These are phyloP conservation scores for Moesziomyces antarcticus DNA, from an alignment of 1,284 basidiomycete species.

Conservation along the genomic window DNA sequence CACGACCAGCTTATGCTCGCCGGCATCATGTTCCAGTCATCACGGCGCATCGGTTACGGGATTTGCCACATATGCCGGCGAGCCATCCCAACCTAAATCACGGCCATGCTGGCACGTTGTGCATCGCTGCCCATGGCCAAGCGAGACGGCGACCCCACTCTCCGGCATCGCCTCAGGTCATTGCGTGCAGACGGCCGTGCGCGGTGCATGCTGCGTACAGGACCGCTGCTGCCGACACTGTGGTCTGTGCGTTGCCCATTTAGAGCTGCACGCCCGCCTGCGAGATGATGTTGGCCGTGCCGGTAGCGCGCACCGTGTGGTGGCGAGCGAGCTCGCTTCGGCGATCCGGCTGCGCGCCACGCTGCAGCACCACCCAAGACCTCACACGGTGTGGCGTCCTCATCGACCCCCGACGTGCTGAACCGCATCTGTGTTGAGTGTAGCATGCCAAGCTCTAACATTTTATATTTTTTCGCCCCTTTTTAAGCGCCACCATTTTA, in stretches of 20 bases:
- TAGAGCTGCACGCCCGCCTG: neutral
- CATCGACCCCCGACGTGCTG: neutral
- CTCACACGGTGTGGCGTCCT: neutral
- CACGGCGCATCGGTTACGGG: neutral
- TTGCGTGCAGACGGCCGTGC: no score
- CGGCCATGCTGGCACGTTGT: no score
- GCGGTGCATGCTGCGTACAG: no score
- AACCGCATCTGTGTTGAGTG: neutral
- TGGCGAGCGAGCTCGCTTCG: slow-evolving; percentile 3
- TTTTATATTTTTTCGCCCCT: neutral
- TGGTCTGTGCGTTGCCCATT: neutral
- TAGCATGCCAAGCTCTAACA: neutral
- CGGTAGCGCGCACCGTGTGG: neutral
- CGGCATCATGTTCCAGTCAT: neutral
- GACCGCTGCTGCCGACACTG: no score
- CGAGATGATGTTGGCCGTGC: neutral
- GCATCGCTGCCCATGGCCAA: neutral
- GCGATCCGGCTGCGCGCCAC: slow-evolving; percentile 5
- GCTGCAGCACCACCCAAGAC: neutral
- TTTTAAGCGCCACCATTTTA: neutral
- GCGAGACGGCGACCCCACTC: neutral
- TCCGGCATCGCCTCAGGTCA: no score
- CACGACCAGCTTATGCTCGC: neutral
- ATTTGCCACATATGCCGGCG: neutral
- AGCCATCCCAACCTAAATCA: neutral